phyloP scores from a whole-genome alignment of 768 basidiomycete species.

The Amanita pseudoporphyria region DNA sequence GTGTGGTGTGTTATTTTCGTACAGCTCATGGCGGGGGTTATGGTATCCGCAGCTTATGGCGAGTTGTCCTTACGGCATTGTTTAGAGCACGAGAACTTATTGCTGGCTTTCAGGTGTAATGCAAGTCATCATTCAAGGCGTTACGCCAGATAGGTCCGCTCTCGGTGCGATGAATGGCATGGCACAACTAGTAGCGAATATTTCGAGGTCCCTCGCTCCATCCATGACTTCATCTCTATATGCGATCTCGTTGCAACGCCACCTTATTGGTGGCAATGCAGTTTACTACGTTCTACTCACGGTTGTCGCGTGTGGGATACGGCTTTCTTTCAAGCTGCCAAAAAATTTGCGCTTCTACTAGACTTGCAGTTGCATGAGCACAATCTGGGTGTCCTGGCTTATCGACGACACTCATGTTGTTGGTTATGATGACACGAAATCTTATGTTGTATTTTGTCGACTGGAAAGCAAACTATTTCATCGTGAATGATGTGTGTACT shows the following conservation, averaged over 20 bases:
- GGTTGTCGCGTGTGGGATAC: not conserved
- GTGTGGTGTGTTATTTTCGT: not conserved
- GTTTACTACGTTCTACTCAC: conserved; percentile 2
- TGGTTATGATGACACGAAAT: too few relatives aligned
- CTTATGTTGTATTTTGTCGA: too few relatives aligned
- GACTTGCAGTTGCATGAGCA: too few relatives aligned
- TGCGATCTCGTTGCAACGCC: conserved; percentile 2
- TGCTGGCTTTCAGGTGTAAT: not conserved
- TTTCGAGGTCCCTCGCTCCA: not conserved
- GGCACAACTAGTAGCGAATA: not conserved
- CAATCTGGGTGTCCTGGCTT: too few relatives aligned
- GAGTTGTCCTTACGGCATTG: not conserved
- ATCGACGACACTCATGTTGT: too few relatives aligned
- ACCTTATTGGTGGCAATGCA: not conserved
- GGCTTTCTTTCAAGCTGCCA: not conserved
- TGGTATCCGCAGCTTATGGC: not conserved
- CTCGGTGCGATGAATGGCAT: conserved; percentile 5
- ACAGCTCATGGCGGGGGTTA: not conserved
- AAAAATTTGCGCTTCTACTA: not conserved
- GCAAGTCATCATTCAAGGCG: not conserved
- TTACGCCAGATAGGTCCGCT: not conserved
- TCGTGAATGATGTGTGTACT: too few relatives aligned
- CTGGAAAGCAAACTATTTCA: too few relatives aligned
- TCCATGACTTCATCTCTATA: conserved; percentile 1
- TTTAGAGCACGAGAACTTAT: not conserved